A percentile compares a stretch with the other conserved stretches of the same genome.
These are phyloP conservation scores for Ustilago bromivora DNA, from an alignment of 1,284 basidiomycete species.

Conservation along the genomic window DNA sequence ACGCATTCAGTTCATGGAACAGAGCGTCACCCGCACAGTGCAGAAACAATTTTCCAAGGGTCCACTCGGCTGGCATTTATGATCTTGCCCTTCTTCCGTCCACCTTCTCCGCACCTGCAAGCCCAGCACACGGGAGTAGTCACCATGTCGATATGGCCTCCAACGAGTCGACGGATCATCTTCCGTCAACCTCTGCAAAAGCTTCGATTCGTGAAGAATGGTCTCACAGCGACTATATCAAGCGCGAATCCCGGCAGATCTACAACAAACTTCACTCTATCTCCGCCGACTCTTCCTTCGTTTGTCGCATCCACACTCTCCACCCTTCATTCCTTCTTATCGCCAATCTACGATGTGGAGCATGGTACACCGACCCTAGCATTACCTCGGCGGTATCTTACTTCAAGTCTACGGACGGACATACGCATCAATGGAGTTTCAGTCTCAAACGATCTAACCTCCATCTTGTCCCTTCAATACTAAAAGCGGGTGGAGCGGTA, in stretches of 20 bases:
- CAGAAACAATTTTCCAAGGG: conserved; percentile 11
- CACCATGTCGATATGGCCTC: conserved; percentile 33
- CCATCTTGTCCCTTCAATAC: conserved; percentile 78
- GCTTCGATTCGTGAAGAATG: conserved; percentile 19
- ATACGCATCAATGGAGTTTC: conserved; percentile 74
- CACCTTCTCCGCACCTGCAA: background rate
- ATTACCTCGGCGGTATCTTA: conserved; percentile 75
- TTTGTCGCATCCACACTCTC: conserved; percentile 19
- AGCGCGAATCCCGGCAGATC: conserved; percentile 49
- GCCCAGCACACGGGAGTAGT: no score
- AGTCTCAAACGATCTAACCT: conserved; percentile 78
- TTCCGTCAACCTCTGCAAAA: background rate
- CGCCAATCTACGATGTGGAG: conserved; percentile 93
- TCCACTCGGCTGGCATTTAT: conserved; percentile 4
- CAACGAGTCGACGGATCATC: background rate
- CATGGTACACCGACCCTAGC: conserved; percentile 87
- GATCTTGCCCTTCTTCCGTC: background rate
- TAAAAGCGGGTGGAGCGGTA: conserved; percentile 80
- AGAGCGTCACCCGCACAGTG: conserved; percentile 8
- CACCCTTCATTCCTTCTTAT: conserved; percentile 24
- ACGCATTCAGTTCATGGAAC: background rate
- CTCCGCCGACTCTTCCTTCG: conserved; percentile 26
- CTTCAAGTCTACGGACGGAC: conserved; percentile 98
- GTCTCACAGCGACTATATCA: conserved; percentile 38
- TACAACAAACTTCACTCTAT: conserved; percentile 49